phyloP scores from a whole-genome alignment of 805 yeast species.

The Monosporozyma unispora region DNA sequence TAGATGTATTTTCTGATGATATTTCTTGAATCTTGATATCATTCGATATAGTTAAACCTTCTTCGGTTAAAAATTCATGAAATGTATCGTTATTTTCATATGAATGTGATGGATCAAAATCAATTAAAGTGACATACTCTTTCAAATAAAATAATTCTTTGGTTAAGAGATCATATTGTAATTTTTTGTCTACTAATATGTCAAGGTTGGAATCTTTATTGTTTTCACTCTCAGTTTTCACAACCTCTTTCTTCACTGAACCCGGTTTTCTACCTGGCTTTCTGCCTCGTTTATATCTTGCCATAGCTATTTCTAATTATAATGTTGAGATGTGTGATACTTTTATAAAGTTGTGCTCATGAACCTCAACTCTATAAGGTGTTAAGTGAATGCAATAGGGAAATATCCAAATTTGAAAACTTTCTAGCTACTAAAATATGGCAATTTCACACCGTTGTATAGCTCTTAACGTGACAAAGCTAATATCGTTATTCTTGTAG shows the following conservation, averaged over 20 bases:
- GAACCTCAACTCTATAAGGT: neutral
- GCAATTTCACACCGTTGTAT: conserved; percentile 3
- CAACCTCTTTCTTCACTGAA: neutral
- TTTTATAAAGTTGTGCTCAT: neutral
- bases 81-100: conserved; percentile 31
- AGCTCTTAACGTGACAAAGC: conserved; percentile 4
- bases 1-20: neutral
- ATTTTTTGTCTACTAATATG: conserved; percentile 36
- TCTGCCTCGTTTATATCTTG: conserved; percentile 2
- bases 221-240: neutral
- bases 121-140: conserved; percentile 51
- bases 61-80: conserved; percentile 26
- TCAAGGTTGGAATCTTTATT: conserved; percentile 8
- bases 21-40: conserved; percentile 9
- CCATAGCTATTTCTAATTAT: neutral
- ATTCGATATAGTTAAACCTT: conserved; percentile 8
- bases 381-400: neutral
- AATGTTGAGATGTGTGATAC: neutral
- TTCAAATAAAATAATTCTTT: conserved; percentile 58
- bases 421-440: too few relatives aligned
- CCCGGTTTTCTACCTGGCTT: neutral
- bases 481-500: conserved; percentile 2
- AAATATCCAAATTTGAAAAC: neutral
- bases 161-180: conserved; percentile 40
- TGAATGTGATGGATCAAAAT: conserved; percentile 45